phyloP scores from a whole-genome alignment of 208 protist species.

The Trichomonas tenax region DNA sequence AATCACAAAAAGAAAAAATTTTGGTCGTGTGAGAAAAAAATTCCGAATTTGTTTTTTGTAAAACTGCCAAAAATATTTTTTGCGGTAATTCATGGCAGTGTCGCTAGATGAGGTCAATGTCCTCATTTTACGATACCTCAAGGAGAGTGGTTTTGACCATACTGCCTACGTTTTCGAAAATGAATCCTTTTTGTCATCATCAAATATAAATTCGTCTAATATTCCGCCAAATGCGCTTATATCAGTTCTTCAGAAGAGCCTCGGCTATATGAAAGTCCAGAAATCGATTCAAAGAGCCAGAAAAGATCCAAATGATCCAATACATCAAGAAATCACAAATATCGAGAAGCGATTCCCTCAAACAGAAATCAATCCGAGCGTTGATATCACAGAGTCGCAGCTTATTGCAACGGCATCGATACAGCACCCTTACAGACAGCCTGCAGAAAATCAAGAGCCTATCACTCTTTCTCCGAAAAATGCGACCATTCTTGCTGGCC shows the following conservation, averaged over 20 bases:
- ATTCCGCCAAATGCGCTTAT: not conserved
- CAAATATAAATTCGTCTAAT: not conserved
- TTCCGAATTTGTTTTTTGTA: too few relatives aligned
- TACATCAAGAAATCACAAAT: not conserved
- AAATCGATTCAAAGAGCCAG: not conserved
- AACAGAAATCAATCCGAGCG: not conserved
- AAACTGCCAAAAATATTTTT: too few relatives aligned
- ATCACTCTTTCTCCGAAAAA: not conserved
- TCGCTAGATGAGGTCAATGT: not conserved
- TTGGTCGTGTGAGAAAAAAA: too few relatives aligned
- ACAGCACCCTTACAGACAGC: not conserved
- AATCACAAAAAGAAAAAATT: too few relatives aligned
- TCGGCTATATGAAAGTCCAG: not conserved
- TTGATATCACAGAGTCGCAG: not conserved
- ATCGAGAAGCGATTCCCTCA: not conserved
- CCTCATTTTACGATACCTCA: not conserved
- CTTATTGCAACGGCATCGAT: not conserved
- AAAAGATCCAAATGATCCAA: not conserved
- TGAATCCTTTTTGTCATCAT: not conserved
- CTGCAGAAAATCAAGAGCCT: not conserved
- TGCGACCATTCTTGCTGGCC: not conserved
- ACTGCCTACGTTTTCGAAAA: not conserved
- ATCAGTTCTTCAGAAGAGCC: not conserved
- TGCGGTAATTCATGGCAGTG: not conserved
- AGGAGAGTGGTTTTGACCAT: not conserved